These are phyloP conservation scores for Leccinellum rugosiceps DNA, from an alignment of 768 basidiomycete species.

Conservation along the genomic window DNA sequence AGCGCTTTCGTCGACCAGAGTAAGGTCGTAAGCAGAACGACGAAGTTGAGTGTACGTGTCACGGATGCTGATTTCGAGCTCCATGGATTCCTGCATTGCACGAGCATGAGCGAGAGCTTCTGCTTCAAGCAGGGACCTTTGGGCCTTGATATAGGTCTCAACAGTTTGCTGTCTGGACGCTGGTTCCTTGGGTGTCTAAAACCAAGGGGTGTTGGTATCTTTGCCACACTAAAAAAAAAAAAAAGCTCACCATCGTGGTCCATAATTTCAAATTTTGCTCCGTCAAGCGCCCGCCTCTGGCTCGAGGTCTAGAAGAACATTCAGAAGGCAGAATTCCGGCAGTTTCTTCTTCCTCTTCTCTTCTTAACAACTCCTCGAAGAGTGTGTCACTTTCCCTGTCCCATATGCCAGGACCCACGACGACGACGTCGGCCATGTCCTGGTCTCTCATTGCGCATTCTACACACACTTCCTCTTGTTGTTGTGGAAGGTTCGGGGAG, in stretches of 20 bases:
- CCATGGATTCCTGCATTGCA: conserved; percentile 73
- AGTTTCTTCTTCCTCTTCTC: conserved; percentile 69
- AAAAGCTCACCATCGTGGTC: conserved; percentile 62
- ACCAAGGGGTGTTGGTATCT: conserved; percentile 7
- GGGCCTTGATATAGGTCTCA: conserved; percentile 76
- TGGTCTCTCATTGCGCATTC: conserved; percentile 99
- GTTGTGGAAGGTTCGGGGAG: conserved; percentile 48
- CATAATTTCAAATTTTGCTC: conserved; percentile 81
- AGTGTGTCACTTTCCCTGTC: conserved; percentile 82
- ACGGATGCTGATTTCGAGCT: conserved; percentile 72
- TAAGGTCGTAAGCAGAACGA: conserved; percentile 72
- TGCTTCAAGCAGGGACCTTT: conserved; percentile 76
- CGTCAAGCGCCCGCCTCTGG: conserved; percentile 66
- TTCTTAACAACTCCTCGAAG: conserved; percentile 70
- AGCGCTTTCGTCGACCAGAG: conserved; percentile 49
- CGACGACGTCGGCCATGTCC: conserved; percentile 96
- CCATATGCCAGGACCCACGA: conserved; percentile 84
- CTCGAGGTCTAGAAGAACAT: conserved; percentile 54
- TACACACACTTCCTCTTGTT: conserved; percentile 83
- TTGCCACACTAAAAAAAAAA: background rate
- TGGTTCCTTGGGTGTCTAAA: conserved; percentile 88
- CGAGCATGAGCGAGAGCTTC: conserved; percentile 77
- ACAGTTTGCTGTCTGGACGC: conserved; percentile 81
- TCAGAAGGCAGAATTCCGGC: conserved; percentile 47
- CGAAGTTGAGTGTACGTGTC: conserved; percentile 79